phyloP scores from a whole-genome alignment of 352 stramenopile genomes.

The Thraustotheca clavata region DNA sequence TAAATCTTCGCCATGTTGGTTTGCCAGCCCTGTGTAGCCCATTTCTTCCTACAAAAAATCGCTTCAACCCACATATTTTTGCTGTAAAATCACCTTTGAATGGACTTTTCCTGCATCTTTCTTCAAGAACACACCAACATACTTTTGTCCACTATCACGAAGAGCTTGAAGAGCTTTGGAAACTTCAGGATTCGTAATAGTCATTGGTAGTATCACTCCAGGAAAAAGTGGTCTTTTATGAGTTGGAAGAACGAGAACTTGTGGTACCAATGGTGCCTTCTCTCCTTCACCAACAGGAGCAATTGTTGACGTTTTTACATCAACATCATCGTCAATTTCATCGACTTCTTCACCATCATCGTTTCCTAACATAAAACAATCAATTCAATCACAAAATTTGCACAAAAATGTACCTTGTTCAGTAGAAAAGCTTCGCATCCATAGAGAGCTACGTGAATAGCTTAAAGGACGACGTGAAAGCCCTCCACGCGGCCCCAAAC shows the following conservation, averaged over 20 bases:
- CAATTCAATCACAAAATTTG: background rate
- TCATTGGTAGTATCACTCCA: constrained; percentile 75
- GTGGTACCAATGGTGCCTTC: constrained; percentile 25
- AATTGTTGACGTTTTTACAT: constrained; percentile 5
- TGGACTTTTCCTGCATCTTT: constrained; percentile 42
- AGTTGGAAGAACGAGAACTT: constrained; percentile 69
- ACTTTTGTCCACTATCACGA: constrained; percentile 79
- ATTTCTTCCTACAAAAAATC: constrained; percentile 28
- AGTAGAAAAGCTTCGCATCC: constrained; percentile 10
- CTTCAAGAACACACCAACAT: constrained; percentile 92
- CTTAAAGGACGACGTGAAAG: background rate
- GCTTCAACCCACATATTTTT: background rate
- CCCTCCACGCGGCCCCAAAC: background rate
- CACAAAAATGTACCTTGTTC: background rate
- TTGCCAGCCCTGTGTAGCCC: constrained; percentile 22
- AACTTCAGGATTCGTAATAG: constrained; percentile 73
- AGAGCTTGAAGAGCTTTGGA: constrained; percentile 86
- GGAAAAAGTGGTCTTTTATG: constrained; percentile 76
- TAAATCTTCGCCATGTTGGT: constrained; percentile 62
- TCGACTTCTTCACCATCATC: background rate
- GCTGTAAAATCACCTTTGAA: background rate
- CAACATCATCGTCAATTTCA: constrained; percentile 5
- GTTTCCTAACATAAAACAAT: background rate
- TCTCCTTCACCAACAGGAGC: constrained; percentile 19
- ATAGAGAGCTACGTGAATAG: background rate